Evolutionary conservation across 768 basidiomycete species (phyloP), one percentile per base, ranked within the genome.

Genomic region (Lentinula edodes): DNA sequence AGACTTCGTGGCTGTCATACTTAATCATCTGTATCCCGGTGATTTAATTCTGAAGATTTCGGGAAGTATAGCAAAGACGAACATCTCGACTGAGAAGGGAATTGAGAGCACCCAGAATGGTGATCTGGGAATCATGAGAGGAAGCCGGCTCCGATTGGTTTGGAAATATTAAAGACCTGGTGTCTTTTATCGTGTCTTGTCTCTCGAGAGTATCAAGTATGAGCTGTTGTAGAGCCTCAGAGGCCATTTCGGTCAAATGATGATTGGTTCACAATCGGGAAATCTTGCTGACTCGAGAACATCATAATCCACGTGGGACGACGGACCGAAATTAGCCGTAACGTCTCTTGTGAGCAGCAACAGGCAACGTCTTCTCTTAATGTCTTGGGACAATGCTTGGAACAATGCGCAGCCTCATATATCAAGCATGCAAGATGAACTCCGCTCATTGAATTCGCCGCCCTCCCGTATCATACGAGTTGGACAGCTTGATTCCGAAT

Each of bases 71-170:
- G 46, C 65, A 50, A 43, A 60, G 36, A 78, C 82, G 66, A 69
- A 91, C 94, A 69, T 97, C 92, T 69, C 91, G 89, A 71, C 89
- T 90, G 15, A 83, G 76, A 58, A 99, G 80, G 34, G 93, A 96
- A 75, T 97, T 98, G 67, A 99, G 79, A 2, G 92, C 95, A 65
- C 93, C 93, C 52, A 95, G 87, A 66, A 98, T 84, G 57, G 79
- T 78, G 66, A 88, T 87, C 78, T 98, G 96, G 61, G 83, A 85
- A 70, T 94, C 92, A 72, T 86, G 83, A 55, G 84, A 80, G 6
- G 78, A 73, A 1, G 90, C 88, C 41, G 81, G 78, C 23, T 76
- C 71, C 28, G 76, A 72, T 67, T 86, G 78, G 13, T 86, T 89
- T 12, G 91, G 90, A 57, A 94, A 74, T 45, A 80, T 73, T 23